Conservation (phyloP, 2,329 filamentous ascomycete species). For the Neopestalotiopsis clavispora region DNA sequence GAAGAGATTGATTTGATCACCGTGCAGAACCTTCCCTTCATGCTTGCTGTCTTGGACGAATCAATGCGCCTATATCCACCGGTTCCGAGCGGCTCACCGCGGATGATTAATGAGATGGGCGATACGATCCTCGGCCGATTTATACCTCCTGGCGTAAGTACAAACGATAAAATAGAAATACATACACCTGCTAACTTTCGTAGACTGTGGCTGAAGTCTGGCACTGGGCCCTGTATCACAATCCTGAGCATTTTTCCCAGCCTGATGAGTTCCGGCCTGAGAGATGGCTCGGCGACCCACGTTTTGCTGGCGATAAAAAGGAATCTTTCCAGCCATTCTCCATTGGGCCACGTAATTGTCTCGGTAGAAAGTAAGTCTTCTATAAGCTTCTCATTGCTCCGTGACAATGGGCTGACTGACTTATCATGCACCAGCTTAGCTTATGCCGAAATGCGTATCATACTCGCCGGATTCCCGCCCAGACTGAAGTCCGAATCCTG, state of each 20-base stretch:
- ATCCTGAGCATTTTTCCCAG: background rate
- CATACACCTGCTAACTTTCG: background rate
- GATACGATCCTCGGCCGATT: background rate
- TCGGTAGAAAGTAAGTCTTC: background rate
- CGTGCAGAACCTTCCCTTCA: background rate
- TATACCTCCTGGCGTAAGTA: background rate
- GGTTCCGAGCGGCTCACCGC: background rate
- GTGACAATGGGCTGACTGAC: background rate
- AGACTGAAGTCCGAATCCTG: background rate
- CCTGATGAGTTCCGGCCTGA: background rate
- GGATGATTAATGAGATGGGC: background rate
- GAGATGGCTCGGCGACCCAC: slow-evolving; percentile 8
- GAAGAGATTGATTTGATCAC: background rate
- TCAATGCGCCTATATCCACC: background rate
- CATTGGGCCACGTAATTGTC: slow-evolving; percentile 18
- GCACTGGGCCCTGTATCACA: background rate
- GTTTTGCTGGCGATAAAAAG: background rate
- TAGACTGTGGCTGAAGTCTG: background rate
- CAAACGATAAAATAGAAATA: background rate
- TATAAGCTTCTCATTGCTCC: background rate
- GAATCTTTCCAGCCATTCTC: slow-evolving; percentile 22
- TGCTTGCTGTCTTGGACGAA: background rate
- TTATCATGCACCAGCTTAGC: background rate
- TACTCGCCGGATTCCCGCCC: background rate
- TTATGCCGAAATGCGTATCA: background rate